Conservation (phyloP, 495 filamentous ascomycete genomes). For the Neurospora sublineolata region DNA sequence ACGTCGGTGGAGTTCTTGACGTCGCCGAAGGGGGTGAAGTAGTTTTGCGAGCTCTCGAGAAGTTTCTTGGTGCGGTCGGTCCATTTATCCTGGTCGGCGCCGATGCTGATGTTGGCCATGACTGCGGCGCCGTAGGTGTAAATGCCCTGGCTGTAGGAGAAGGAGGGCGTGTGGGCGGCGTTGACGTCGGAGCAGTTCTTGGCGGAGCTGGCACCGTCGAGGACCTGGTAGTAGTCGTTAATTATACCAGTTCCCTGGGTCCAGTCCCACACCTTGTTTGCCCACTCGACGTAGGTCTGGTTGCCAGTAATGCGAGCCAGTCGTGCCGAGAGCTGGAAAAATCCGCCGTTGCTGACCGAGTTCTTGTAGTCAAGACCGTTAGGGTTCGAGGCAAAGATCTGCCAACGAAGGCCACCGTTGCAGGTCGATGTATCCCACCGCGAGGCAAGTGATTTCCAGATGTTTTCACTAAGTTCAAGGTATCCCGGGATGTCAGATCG, state of each 20-base stretch:
- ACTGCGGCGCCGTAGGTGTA: conserved; percentile 55
- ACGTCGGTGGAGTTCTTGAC: conserved; percentile 38
- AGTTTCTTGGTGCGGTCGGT: conserved; percentile 36
- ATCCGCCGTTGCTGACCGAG: conserved; percentile 54
- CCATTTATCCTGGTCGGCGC: conserved; percentile 31
- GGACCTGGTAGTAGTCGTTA: conserved; percentile 37
- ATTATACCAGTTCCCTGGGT: conserved; percentile 39
- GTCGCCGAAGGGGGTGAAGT: conserved; percentile 31
- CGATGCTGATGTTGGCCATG: conserved; percentile 50
- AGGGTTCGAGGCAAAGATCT: conserved; percentile 66
- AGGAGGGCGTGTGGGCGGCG: conserved; percentile 22
- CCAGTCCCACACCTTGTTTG: conserved; percentile 62
- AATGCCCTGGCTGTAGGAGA: conserved; percentile 56
- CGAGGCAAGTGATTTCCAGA: conserved; percentile 33
- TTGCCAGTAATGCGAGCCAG: conserved; percentile 56
- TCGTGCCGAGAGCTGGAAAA: conserved; percentile 59
- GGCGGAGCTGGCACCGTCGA: conserved; percentile 41
- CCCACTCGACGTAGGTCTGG: conserved; percentile 54
- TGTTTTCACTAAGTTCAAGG: conserved; percentile 43
- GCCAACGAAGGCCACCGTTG: conserved; percentile 67
- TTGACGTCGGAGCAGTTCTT: conserved; percentile 37
- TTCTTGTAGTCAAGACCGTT: conserved; percentile 66
- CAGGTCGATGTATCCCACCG: conserved; percentile 64
- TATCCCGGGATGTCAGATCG: conserved; percentile 43
- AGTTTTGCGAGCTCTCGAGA: conserved; percentile 31